These are phyloP conservation scores for Starmerella scarabaei DNA, from an alignment of 805 yeast genomes.

Conservation along the genomic window DNA sequence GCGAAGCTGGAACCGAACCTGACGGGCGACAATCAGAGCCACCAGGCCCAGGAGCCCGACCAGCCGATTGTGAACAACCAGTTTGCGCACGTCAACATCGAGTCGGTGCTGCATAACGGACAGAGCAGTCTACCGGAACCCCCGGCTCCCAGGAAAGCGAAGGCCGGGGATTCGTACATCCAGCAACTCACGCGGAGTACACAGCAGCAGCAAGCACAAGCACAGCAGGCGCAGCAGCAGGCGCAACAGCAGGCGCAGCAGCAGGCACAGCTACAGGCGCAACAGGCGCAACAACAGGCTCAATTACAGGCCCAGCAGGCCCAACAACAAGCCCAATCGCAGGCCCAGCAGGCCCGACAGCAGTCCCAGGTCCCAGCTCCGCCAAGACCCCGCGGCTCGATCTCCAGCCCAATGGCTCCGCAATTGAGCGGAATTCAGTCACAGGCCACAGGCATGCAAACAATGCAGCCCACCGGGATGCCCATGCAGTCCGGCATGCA, in stretches of 20 bases:
- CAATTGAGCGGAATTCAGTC: slow-evolving; percentile 6
- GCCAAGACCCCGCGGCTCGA: not conserved
- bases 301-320: not conserved
- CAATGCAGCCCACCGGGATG: slow-evolving; percentile 1
- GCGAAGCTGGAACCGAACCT: slow-evolving; percentile 10
- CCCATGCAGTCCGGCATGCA: not conserved
- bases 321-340: not conserved
- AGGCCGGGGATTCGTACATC: slow-evolving; percentile 20
- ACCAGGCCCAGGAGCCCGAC: slow-evolving; percentile 30
- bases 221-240: not conserved
- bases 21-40: slow-evolving; percentile 16
- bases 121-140: slow-evolving; percentile 36
- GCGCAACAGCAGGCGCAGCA: not conserved
- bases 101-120: slow-evolving; percentile 63
- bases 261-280: not conserved
- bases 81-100: slow-evolving; percentile 67
- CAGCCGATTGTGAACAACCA: slow-evolving; percentile 63
- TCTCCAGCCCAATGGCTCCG: no score
- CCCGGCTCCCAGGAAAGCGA: slow-evolving; percentile 22
- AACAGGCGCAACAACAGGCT: slow-evolving; percentile 1
- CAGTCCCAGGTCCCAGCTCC: not conserved
- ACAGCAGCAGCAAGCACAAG: slow-evolving; percentile 1
- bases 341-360: not conserved
- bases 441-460: slow-evolving; percentile 6
- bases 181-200: slow-evolving; percentile 14